A percentile compares a stretch with the other conserved stretches of the same genome.
Evolutionary conservation across 192 early-diverging fungal species (phyloP).

Genomic region (Cetraspora pellucida): DNA sequence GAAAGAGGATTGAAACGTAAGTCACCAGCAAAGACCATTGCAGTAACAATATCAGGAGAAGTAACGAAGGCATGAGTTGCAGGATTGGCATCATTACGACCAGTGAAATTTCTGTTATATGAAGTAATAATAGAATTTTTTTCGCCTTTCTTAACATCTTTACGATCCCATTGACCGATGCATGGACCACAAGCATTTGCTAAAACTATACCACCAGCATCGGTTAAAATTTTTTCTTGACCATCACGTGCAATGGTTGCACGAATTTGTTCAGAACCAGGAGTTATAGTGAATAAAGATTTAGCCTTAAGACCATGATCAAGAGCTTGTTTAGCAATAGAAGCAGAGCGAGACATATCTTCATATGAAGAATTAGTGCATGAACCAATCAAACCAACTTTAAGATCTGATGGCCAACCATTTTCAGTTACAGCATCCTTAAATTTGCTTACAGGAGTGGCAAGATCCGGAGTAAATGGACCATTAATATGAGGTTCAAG

Average conservation of each 20-base stretch:
- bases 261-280: slow-evolving; percentile 97
- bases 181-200: slow-evolving; percentile 99
- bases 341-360: slow-evolving; percentile 94
- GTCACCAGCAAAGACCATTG: slow-evolving; percentile 92
- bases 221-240: slow-evolving; percentile 72
- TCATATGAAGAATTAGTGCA: slow-evolving; percentile 99
- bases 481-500: slow-evolving; percentile 98
- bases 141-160: slow-evolving; percentile 94
- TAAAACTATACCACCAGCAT: slow-evolving; percentile 84
- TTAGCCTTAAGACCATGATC: slow-evolving; percentile 81
- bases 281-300: slow-evolving; percentile 87
- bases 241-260: slow-evolving; percentile 95
- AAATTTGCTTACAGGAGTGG: slow-evolving; percentile 93
- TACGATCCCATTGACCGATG: slow-evolving; percentile 99
- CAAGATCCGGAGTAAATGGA: slow-evolving; percentile 93
- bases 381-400: slow-evolving; percentile 92
- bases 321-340: slow-evolving; percentile 81
- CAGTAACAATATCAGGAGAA: slow-evolving; percentile 93
- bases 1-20: slow-evolving; percentile 94
- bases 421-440: slow-evolving; percentile 83
- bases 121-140: slow-evolving; percentile 98
- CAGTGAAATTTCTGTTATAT: slow-evolving; percentile 99
- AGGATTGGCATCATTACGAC: slow-evolving; percentile 98
- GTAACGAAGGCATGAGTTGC: slow-evolving; percentile 96
- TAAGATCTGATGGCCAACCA: slow-evolving; percentile 86